These are phyloP conservation scores for Lolium multiflorum DNA, from an alignment of 176 grass and related monocot species.

Conservation along the genomic window DNA sequence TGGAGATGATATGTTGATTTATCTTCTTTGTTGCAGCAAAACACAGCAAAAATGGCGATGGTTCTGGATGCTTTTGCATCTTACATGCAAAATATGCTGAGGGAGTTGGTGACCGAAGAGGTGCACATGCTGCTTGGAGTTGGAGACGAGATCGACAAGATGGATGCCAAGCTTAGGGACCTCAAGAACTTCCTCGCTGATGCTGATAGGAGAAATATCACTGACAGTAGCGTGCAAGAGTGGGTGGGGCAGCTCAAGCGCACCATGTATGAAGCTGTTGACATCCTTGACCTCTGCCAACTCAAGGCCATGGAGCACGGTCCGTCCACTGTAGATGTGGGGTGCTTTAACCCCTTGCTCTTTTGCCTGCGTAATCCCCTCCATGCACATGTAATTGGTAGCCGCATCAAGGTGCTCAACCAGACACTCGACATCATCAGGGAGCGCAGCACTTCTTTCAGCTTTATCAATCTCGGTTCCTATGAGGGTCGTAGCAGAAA, in stretches of 20 bases:
- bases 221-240: background rate
- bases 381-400: too few species aligned
- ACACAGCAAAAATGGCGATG: too few species aligned
- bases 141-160: background rate
- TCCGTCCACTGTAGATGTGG: too few species aligned
- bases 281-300: too few species aligned
- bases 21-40: too few species aligned
- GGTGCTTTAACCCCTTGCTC: background rate
- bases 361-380: background rate
- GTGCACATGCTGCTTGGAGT: too few species aligned
- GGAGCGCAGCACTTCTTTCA: background rate
- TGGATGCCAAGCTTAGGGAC: background rate
- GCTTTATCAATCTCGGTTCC: constrained; percentile 17
- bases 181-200: background rate
- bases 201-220: background rate
- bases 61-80: too few species aligned
- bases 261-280: too few species aligned
- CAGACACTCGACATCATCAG: background rate
- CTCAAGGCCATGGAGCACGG: too few species aligned
- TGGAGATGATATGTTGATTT: too few species aligned
- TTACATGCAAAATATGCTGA: too few species aligned
- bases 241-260: background rate
- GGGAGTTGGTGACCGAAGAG: too few species aligned
- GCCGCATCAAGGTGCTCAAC: constrained; percentile 1
- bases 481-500: background rate